Percentiles rank a stretch among this genome's conserved stretches.
Evolutionary conservation across 2,329 filamentous ascomycete genomes (phyloP).

Genomic region (Ophiocordyceps australis): DNA sequence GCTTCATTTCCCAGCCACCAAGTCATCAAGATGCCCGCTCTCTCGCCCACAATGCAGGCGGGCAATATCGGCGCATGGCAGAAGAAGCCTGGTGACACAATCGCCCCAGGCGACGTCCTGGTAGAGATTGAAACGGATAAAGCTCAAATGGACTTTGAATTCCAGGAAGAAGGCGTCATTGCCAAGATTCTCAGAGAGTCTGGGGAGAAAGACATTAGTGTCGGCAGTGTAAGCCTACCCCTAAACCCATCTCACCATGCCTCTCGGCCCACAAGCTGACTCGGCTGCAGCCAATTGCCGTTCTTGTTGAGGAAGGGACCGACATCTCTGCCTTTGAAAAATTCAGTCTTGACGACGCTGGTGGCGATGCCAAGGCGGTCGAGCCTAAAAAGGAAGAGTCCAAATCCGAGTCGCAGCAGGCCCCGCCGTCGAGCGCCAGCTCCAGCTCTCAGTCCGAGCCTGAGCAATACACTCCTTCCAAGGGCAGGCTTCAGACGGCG

Average conservation of each 20-base stretch:
- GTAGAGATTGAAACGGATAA: constrained; percentile 99
- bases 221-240: constrained; percentile 66
- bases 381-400: constrained; percentile 48
- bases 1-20: constrained; percentile 88
- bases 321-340: constrained; percentile 78
- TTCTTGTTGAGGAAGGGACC: constrained; percentile 80
- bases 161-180: constrained; percentile 92
- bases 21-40: constrained; percentile 91
- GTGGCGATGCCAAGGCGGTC: constrained; percentile 52
- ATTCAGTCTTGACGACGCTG: constrained; percentile 80
- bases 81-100: constrained; percentile 82
- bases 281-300: constrained; percentile 64
- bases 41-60: constrained; percentile 93
- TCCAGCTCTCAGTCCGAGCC: constrained; percentile 28
- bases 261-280: constrained; percentile 1
- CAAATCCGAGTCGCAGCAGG: constrained; percentile 40
- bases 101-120: constrained; percentile 83
- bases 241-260: constrained; percentile 4
- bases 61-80: constrained; percentile 97
- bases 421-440: constrained; percentile 25
- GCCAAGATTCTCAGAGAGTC: constrained; percentile 88
- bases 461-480: constrained; percentile 54
- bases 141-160: constrained; percentile 99
- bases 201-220: constrained; percentile 83
- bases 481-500: constrained; percentile 63